Conservation (phyloP, 192 early-diverging fungal genomes). For the Kickxella alabastrina region DNA sequence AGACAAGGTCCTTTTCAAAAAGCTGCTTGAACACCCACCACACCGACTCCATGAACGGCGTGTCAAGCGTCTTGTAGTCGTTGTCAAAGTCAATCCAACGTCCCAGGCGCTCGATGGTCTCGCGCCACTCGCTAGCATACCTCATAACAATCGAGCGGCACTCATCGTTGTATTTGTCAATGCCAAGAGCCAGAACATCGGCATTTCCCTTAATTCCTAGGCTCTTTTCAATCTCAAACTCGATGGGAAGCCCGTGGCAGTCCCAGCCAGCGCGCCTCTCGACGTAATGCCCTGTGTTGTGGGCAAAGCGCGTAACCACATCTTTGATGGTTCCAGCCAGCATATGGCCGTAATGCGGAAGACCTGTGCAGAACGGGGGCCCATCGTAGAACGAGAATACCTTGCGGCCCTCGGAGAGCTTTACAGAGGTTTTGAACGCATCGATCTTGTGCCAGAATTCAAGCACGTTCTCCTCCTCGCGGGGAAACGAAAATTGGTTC, state of each 20-base stretch:
- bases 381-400: slow-evolving; percentile 96
- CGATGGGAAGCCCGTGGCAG: slow-evolving; percentile 70
- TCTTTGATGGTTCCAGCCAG: slow-evolving; percentile 99
- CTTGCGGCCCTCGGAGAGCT: slow-evolving; percentile 84
- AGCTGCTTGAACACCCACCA: slow-evolving; percentile 99
- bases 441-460: slow-evolving; percentile 97
- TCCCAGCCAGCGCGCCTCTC: slow-evolving; percentile 99
- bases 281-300: slow-evolving; percentile 93
- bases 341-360: slow-evolving; percentile 98
- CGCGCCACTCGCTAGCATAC: slow-evolving; percentile 88
- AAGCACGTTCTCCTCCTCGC: slow-evolving; percentile 91
- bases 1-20: slow-evolving; percentile 91
- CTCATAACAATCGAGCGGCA: slow-evolving; percentile 97
- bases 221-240: slow-evolving; percentile 95
- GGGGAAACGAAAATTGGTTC: slow-evolving; percentile 76
- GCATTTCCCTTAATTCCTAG: slow-evolving; percentile 68
- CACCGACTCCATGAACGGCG: slow-evolving; percentile 95
- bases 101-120: slow-evolving; percentile 90
- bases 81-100: slow-evolving; percentile 99
- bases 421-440: slow-evolving; percentile 86
- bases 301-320: slow-evolving; percentile 94
- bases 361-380: slow-evolving; percentile 96
- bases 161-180: slow-evolving; percentile 95
- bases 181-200: slow-evolving; percentile 90
- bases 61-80: slow-evolving; percentile 98